Base-by-base conservation (phyloP, 768 basidiomycete genomes). In the Xanthoconium stramineum region DNA sequence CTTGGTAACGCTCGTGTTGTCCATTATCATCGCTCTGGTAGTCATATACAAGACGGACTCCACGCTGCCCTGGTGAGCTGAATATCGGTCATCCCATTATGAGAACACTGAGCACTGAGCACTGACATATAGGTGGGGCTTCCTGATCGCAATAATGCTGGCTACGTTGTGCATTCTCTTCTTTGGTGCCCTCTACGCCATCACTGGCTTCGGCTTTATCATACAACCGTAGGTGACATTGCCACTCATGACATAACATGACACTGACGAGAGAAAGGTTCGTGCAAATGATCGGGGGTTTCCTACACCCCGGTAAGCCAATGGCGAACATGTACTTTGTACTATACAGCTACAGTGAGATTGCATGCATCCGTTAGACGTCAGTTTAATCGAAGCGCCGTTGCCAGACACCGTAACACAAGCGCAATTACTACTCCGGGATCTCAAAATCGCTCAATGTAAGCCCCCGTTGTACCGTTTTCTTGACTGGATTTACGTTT, bases 21-120 rank as follows among this genome's bases (percentile, higher is more conserved):
- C 65, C 32, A 73, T 80, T 52, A 70, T 78, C 3, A 78, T 84
- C 71, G 82, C 82, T 0, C 76, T 84, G 74, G 75, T 78, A 7
- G 78, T 80, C 5, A 72, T 80, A 57, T 85, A 84, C 66, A 76
- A 79, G 32, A 78, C 76, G n/a, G 60, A 78, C 51, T 80, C 81
- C 7, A 79, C 76, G 3, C 65, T 85, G 11, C 83, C 83, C 20
- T 83, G 83, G 83, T 66, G 30, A 53, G 64, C 57, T 12, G 8
- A 7, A 33, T 43, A 30, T 17, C 8, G 12, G 24, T 38, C 7
- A 13, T 15, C 9, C 19, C 20, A 48, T 51, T 10, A n/a, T 8
- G 39, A 17, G 32, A 28, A 24, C 4, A 24, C 28, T 19, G 32
- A 53, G 9, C 13, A 36, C 28, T 35, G 32, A 59, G 5, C 10